Base-by-base conservation (phyloP, 2,329 filamentous ascomycete genomes). In the Fusarium clavum region DNA sequence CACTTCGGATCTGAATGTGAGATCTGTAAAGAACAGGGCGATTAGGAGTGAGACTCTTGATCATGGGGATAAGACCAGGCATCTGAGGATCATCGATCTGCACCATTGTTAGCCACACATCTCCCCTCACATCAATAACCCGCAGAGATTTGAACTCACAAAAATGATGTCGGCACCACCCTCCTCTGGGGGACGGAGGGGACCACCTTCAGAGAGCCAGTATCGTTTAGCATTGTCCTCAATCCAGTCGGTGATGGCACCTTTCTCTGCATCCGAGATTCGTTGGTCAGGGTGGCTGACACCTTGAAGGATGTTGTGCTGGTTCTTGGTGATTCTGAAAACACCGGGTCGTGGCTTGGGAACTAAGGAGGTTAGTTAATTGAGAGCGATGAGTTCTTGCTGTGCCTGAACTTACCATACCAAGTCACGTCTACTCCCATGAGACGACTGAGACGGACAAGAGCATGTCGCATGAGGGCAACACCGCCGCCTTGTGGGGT, bases 241-340 rank as follows among this genome's bases (percentile, higher is more conserved):
- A 60, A 92, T 90, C 93, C 93, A 96, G 48, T 89, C 86, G 12
- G 86, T 86, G 54, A 95, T 87, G n/a, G 83, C 80, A 2, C 82
- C 78, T 73, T 90, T 89, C 61, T 92, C 87, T 4, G 91, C 86
- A 2, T 83, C 72, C 1, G 85, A 88, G 32, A 95, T 84, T n/a
- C 88, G 86, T 71, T 92, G 86, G 5, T 87, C 86, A 0, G 88
- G 87, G 27, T 85, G 83, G 43, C 89, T 89, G 44, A 94, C 92
- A 11, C 92, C 93, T 80, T 96, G 93, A 5, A 96, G 88, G 69
- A 95, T 94, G 80, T 96, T 96, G 86, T 96, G 93, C 73, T 94
- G 92, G 71, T 91, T 94, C 81, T 96, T 96, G 71, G 93, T 96
- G 79, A 93, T 91, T 53, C 92, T 86, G 80, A 96, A 96, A 13